These are phyloP conservation scores for Penicillium salamii DNA, from an alignment of 495 filamentous ascomycete genomes.

Conservation along the genomic window DNA sequence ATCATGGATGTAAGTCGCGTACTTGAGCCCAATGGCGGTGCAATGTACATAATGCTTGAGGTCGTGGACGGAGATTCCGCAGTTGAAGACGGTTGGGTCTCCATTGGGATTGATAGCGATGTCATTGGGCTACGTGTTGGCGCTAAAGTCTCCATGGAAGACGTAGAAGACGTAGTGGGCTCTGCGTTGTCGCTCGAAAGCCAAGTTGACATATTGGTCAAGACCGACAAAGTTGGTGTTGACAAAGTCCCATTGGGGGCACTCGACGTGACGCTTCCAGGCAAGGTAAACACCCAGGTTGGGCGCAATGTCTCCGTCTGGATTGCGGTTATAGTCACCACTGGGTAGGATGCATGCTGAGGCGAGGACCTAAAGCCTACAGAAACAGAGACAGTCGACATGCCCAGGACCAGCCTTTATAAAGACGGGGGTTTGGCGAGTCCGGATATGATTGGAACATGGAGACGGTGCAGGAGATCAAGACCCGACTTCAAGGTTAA, in stretches of 20 bases:
- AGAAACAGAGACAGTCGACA: background rate
- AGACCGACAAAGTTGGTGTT: background rate
- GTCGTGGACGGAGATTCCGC: background rate
- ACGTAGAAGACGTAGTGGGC: background rate
- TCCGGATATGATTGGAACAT: slow-evolving; percentile 1
- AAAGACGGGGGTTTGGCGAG: background rate
- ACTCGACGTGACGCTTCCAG: background rate
- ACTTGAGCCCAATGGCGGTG: background rate
- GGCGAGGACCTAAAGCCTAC: background rate
- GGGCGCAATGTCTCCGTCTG: slow-evolving; percentile 2
- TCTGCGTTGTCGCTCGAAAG: background rate
- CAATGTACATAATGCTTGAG: background rate
- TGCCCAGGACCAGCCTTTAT: background rate
- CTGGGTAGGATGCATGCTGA: background rate
- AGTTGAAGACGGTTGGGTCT: background rate
- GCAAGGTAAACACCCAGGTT: slow-evolving; percentile 1
- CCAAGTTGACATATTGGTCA: background rate
- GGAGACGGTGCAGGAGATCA: background rate
- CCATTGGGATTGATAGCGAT: background rate
- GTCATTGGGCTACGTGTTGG: background rate
- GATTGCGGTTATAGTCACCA: slow-evolving; percentile 2
- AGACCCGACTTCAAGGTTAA: no score
- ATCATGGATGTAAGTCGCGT: no score
- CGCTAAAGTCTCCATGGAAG: background rate
- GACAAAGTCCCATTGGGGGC: background rate